phyloP scores from a whole-genome alignment of 495 filamentous ascomycete species.

The Cryomyces minteri region DNA sequence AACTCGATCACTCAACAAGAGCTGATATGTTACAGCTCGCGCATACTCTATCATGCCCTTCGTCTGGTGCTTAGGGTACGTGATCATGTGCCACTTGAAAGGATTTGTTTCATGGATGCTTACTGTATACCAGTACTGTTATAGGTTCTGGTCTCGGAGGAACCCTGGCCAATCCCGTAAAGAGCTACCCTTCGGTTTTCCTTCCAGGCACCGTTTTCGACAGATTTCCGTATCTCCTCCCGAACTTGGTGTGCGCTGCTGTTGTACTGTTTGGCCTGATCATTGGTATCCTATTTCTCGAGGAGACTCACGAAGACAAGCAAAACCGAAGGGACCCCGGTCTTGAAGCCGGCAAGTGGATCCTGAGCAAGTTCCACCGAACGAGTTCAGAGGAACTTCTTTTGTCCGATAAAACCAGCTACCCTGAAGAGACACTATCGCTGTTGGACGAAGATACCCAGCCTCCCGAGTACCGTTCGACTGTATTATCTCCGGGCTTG shows the following conservation, averaged over 20 bases:
- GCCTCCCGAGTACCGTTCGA: constrained; percentile 45
- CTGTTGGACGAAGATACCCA: constrained; percentile 28
- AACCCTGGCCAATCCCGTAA: constrained; percentile 68
- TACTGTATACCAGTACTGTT: constrained; percentile 35
- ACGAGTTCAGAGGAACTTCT: constrained; percentile 3
- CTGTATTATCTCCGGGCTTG: constrained; percentile 27
- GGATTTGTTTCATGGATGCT: not conserved
- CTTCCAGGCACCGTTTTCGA: constrained; percentile 58
- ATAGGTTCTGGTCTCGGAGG: constrained; percentile 84
- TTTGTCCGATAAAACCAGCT: constrained; percentile 15
- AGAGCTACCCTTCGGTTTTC: constrained; percentile 65
- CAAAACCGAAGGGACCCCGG: constrained; percentile 60
- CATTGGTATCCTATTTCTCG: constrained; percentile 75
- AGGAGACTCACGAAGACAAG: constrained; percentile 84
- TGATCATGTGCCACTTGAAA: constrained; percentile 3
- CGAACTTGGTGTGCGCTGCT: constrained; percentile 75
- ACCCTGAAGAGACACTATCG: constrained; percentile 22
- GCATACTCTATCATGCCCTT: constrained; percentile 96
- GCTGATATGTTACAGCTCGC: constrained; percentile 32
- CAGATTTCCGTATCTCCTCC: constrained; percentile 73
- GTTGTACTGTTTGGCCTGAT: constrained; percentile 62
- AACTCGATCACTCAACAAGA: not conserved
- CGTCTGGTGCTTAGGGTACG: constrained; percentile 85
- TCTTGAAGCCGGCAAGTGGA: constrained; percentile 55
- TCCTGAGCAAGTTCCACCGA: constrained; percentile 32